These are phyloP conservation scores for Trichosporon sp. DNA, from an alignment of 1,284 basidiomycete genomes.

Conservation along the genomic window DNA sequence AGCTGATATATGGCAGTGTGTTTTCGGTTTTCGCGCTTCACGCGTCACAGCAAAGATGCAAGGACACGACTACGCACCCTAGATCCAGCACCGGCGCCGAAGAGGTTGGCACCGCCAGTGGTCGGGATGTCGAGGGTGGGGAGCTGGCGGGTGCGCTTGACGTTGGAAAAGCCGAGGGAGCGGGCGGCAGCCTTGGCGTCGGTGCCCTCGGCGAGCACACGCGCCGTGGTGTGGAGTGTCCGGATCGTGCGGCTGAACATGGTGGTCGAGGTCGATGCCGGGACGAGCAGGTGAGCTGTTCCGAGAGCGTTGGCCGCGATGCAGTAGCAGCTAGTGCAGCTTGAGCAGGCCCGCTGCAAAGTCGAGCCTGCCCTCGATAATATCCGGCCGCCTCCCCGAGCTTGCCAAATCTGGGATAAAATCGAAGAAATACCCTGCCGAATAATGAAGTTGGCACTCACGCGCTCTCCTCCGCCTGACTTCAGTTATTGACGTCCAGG, in stretches of 20 bases:
- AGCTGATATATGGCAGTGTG: no score
- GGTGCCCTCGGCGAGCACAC: constrained; percentile 1
- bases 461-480: constrained; percentile 1
- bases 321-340: not conserved
- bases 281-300: not conserved
- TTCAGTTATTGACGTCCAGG: constrained; percentile 8
- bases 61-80: not conserved
- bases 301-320: not conserved
- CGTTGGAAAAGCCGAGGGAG: constrained; percentile 21
- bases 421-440: not conserved
- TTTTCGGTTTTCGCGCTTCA: no score
- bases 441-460: constrained; percentile 18
- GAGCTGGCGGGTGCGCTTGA: constrained; percentile 25
- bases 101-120: not conserved
- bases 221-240: constrained; percentile 25
- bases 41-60: no score
- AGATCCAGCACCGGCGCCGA: not conserved
- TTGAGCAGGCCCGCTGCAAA: not conserved
- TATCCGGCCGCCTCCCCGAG: constrained; percentile 3
- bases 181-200: not conserved
- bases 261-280: constrained; percentile 17
- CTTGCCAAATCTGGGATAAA: constrained; percentile 8
- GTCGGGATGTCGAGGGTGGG: constrained; percentile 21
- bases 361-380: constrained; percentile 8
- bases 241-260: constrained; percentile 28